A percentile compares a stretch with the other conserved stretches of the same genome.
phyloP scores from a whole-genome alignment of 106 monocot species.

The Platanthera guangdongensis region DNA sequence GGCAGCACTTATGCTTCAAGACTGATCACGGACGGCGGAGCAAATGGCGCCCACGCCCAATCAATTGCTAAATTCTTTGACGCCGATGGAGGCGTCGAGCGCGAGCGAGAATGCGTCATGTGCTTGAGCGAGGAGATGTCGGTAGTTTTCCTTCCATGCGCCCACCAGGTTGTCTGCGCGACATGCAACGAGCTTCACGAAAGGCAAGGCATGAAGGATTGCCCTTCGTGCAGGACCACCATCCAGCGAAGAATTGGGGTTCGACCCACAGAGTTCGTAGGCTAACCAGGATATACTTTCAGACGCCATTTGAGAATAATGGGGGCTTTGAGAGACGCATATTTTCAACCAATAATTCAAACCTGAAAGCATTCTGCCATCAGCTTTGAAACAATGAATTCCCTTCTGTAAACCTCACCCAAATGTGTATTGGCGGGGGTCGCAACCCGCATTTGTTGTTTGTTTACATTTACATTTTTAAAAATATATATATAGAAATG shows the following conservation, averaged over 20 bases:
- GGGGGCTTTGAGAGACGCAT: background rate
- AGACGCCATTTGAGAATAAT: background rate
- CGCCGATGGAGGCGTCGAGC: constrained; percentile 5
- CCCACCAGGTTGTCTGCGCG: constrained; percentile 57
- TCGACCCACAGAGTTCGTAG: background rate
- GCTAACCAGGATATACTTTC: background rate
- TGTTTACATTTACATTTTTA: background rate
- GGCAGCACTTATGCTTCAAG: constrained; percentile 22
- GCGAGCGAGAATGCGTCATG: constrained; percentile 44
- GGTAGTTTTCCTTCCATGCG: constrained; percentile 63
- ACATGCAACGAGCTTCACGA: constrained; percentile 50
- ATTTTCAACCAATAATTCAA: background rate
- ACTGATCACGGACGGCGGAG: background rate
- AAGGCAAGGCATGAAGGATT: constrained; percentile 62
- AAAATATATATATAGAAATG: background rate
- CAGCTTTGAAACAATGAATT: background rate
- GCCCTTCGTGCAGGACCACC: constrained; percentile 57
- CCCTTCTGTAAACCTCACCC: background rate
- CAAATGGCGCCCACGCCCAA: background rate
- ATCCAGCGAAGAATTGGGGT: constrained; percentile 35
- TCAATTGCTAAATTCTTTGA: background rate
- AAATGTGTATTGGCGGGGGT: background rate
- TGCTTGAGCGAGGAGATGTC: constrained; percentile 65
- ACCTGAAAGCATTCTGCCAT: background rate
- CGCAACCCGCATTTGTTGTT: background rate